Conservation (phyloP, 2,329 filamentous ascomycete genomes). For the Penicillium sp. region DNA sequence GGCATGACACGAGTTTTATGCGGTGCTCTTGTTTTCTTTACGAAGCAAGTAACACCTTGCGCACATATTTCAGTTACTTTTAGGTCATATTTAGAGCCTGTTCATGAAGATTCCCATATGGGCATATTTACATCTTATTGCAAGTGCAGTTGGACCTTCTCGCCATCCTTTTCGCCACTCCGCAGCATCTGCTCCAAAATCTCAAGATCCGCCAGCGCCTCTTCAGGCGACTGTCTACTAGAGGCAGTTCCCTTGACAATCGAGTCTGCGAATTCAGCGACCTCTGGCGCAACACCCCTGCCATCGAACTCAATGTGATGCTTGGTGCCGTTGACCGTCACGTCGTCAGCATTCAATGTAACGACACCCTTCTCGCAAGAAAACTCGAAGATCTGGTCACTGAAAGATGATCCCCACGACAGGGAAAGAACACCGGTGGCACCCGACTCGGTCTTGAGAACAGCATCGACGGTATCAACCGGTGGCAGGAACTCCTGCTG, state of each 20-base stretch:
- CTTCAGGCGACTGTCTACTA: conserved; percentile 49
- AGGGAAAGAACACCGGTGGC: conserved; percentile 53
- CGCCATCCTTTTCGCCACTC: conserved; percentile 34
- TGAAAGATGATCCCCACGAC: conserved; percentile 56
- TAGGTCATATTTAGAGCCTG: too few species aligned
- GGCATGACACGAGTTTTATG: too few species aligned
- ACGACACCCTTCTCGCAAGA: conserved; percentile 55
- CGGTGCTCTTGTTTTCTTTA: too few species aligned
- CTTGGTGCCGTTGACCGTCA: conserved; percentile 38
- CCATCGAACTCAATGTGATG: conserved; percentile 51
- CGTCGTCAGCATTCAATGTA: conserved; percentile 40
- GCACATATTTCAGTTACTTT: neutral
- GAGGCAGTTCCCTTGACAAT: conserved; percentile 46
- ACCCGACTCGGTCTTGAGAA: conserved; percentile 49
- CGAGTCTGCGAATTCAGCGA: conserved; percentile 55
- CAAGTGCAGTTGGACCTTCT: conserved; percentile 24
- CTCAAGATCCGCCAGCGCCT: conserved; percentile 56
- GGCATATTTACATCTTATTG: conserved; percentile 16
- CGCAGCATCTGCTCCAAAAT: conserved; percentile 42
- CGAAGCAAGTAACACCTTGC: too few species aligned
- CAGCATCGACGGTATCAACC: conserved; percentile 59
- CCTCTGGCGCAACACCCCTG: conserved; percentile 54
- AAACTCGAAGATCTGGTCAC: conserved; percentile 51
- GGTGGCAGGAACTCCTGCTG: conserved; percentile 56
- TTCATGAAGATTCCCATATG: too few species aligned